These are phyloP conservation scores for Elaeis oleifera DNA, from an alignment of 202 grass and related monocot species.

Conservation along the genomic window DNA sequence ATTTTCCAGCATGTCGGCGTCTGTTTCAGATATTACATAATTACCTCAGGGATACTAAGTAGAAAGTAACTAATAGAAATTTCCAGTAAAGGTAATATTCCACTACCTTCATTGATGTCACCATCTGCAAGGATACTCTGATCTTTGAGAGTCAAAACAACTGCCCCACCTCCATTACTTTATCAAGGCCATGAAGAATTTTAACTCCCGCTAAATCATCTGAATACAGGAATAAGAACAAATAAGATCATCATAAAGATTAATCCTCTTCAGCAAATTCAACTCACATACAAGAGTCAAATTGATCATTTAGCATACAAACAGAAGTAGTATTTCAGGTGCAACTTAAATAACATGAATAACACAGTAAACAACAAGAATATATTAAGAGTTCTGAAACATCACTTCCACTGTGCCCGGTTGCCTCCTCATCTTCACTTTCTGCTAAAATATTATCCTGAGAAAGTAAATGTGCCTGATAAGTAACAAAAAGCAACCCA, in stretches of 20 bases:
- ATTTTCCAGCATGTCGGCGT: slow-evolving; percentile 87
- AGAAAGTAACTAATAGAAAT: neutral
- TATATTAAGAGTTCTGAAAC: neutral
- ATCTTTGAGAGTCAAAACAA: slow-evolving; percentile 95
- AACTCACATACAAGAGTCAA: no score
- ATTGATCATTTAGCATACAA: no score
- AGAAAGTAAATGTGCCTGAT: neutral
- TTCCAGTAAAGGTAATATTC: neutral
- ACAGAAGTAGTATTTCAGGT: no score
- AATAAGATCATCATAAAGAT: neutral
- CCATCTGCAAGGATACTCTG: slow-evolving; percentile 75
- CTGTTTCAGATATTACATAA: slow-evolving; percentile 29
- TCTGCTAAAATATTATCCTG: slow-evolving; percentile 84
- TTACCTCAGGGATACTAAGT: slow-evolving; percentile 7
- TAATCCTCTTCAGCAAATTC: no score
- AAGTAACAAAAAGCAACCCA: no score
- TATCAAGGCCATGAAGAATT: slow-evolving; percentile 94
- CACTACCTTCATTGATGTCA: slow-evolving; percentile 78
- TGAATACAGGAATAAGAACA: slow-evolving; percentile 12
- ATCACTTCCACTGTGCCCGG: slow-evolving; percentile 35
- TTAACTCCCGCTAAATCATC: slow-evolving; percentile 87
- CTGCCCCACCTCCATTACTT: slow-evolving; percentile 84
- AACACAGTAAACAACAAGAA: no score
- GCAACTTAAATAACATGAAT: no score
- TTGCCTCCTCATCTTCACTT: slow-evolving; percentile 37